Evolutionary conservation across 768 basidiomycete genomes (phyloP), one percentile per base, ranked within the genome.

Genomic region (Lentinus tigrinus): DNA sequence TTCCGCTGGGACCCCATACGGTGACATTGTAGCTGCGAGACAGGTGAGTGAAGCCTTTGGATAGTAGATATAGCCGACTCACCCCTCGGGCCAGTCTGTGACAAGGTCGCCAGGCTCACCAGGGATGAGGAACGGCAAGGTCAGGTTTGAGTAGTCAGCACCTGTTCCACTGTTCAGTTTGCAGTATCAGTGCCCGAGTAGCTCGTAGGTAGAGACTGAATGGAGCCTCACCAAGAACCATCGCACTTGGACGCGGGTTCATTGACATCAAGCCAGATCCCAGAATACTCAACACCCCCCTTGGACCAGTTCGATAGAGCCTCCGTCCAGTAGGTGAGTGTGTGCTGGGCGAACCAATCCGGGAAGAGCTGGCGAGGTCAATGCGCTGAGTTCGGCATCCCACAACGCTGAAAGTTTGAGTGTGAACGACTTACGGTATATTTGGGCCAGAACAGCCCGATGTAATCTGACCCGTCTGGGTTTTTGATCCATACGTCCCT

Each of bases 391-490:
- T 19, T 13, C 31, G 21, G 27, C n/a, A 27, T 21, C n/a, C n/a
- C n/a, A n/a, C n/a, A n/a, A n/a, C n/a, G n/a, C n/a, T n/a, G n/a
- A n/a, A n/a, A n/a, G n/a, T n/a, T 27, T 6, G 27, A 16, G 13
- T 3, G 13, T 26, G 23, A 17, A 1, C 23, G 8, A 67, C 76
- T 9, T 31, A 84, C 87, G 2, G 87, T 85, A 70, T 83, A 85
- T 28, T 89, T 87, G n/a, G 89, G 88, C 89, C 87, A 91, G 21
- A 89, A 89, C 66, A 85, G 78, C 9, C 91, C 90, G 2, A 90
- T 67, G 70, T 87, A 91, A 63, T 85, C 80, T 36, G 84, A 78
- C 0, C 85, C 85, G 64, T 91, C 85, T 0, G 85, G 85, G 69
- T 91, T 90, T 62, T 84, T 89, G 49, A 92, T 81, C 70, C 86